Evolutionary conservation across 192 early-diverging fungal genomes (phyloP).

Genomic region (Borealophlyctis nickersoniae): DNA sequence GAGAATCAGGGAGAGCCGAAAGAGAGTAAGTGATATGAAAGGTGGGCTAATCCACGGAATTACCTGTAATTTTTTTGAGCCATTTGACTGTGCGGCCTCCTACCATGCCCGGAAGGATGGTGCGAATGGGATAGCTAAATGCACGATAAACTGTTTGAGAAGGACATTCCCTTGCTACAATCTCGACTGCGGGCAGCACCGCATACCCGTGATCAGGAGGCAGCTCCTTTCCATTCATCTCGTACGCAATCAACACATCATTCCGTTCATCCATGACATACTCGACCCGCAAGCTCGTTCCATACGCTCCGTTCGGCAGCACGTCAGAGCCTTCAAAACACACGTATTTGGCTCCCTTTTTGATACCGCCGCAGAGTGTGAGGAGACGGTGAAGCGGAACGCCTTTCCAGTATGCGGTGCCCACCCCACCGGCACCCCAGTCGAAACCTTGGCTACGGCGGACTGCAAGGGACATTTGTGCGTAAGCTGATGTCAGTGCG

Average conservation of each 20-base stretch:
- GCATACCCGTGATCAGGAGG: conserved; percentile 73
- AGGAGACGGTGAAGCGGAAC: conserved; percentile 54
- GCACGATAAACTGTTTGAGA: no score
- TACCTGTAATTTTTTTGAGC: conserved; percentile 53
- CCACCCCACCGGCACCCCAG: conserved; percentile 58
- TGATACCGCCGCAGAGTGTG: conserved; percentile 2
- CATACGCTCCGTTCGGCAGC: conserved; percentile 68
- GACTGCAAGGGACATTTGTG: conserved; percentile 4
- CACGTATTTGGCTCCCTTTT: neutral
- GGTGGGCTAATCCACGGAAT: no score
- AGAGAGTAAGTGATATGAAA: no score
- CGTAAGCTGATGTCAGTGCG: no score
- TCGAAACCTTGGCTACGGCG: conserved; percentile 61
- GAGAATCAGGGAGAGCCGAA: neutral
- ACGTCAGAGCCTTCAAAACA: conserved; percentile 32
- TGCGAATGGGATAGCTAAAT: conserved; percentile 69
- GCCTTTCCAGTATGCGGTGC: conserved; percentile 60
- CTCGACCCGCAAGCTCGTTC: conserved; percentile 67
- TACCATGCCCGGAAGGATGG: conserved; percentile 79
- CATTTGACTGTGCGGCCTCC: conserved; percentile 86
- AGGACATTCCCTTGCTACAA: no score
- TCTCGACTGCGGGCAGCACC: no score
- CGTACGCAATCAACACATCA: conserved; percentile 75
- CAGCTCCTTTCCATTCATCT: conserved; percentile 72
- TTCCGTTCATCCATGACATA: conserved; percentile 63